Evolutionary conservation across 2,329 filamentous ascomycete genomes (phyloP).

Genomic region (Fusarium xylarioides): DNA sequence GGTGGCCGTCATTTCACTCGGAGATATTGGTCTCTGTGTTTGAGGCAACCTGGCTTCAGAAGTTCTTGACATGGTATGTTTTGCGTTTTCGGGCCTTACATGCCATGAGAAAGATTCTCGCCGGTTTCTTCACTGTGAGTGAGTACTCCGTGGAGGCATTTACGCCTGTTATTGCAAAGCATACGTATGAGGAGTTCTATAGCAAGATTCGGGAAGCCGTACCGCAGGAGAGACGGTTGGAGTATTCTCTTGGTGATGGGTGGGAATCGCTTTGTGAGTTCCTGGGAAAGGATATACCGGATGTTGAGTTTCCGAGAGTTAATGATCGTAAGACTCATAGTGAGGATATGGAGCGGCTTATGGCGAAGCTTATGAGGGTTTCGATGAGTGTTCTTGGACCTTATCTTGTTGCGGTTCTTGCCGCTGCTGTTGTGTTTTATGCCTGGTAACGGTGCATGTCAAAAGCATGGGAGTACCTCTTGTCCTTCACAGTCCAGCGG

Average conservation of each 20-base stretch:
- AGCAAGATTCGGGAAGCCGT: background rate
- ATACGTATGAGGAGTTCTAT: background rate
- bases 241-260: constrained; percentile 4
- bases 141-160: background rate
- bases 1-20: constrained; percentile 1
- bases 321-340: constrained; percentile 5
- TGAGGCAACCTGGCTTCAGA: background rate
- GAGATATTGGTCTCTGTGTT: background rate
- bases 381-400: fast-evolving
- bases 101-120: constrained; percentile 1
- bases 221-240: background rate
- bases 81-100: background rate
- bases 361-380: background rate
- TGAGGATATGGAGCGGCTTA: background rate
- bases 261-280: constrained; percentile 19
- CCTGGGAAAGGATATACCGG: constrained; percentile 6
- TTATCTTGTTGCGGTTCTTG: background rate
- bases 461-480: fast-evolving
- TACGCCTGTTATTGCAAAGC: background rate
- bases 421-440: background rate
- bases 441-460: background rate
- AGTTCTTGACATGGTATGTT: background rate
- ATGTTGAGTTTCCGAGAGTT: background rate
- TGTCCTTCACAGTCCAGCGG: fast-evolving
- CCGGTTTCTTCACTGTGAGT: background rate